These are phyloP conservation scores for Tetrapisispora taiwanensis DNA, from an alignment of 805 yeast species.

Conservation along the genomic window DNA sequence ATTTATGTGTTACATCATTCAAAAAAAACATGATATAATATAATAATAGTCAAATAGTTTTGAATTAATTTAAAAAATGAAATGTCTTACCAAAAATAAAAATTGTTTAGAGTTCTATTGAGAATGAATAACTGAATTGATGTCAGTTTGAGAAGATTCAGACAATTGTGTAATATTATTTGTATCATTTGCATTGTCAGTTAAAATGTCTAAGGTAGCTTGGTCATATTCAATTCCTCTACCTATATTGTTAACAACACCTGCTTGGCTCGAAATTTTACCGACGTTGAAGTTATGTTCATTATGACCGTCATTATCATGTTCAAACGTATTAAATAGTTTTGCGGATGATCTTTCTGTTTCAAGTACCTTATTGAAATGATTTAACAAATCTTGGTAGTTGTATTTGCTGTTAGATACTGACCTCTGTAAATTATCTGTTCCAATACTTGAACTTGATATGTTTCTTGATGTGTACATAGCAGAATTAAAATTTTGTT, in stretches of 20 bases:
- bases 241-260: neutral
- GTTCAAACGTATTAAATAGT: neutral
- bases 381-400: slow-evolving; percentile 22
- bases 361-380: slow-evolving; percentile 19
- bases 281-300: neutral
- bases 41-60: too few species aligned
- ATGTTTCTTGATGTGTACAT: slow-evolving; percentile 3
- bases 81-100: too few species aligned
- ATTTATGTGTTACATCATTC: neutral
- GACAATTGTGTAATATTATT: neutral
- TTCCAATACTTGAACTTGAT: slow-evolving; percentile 6
- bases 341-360: neutral
- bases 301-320: neutral
- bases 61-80: too few species aligned
- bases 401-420: slow-evolving; percentile 22
- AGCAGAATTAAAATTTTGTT: slow-evolving; percentile 4
- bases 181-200: neutral
- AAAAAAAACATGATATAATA: too few species aligned
- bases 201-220: neutral
- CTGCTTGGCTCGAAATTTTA: neutral
- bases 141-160: neutral
- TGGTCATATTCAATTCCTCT: neutral
- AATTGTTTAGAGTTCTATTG: too few species aligned
- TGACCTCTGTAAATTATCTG: slow-evolving; percentile 17
- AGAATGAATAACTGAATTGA: neutral